Base-by-base conservation (phyloP, 257 asterid species). In the Solanum medicagineum region DNA sequence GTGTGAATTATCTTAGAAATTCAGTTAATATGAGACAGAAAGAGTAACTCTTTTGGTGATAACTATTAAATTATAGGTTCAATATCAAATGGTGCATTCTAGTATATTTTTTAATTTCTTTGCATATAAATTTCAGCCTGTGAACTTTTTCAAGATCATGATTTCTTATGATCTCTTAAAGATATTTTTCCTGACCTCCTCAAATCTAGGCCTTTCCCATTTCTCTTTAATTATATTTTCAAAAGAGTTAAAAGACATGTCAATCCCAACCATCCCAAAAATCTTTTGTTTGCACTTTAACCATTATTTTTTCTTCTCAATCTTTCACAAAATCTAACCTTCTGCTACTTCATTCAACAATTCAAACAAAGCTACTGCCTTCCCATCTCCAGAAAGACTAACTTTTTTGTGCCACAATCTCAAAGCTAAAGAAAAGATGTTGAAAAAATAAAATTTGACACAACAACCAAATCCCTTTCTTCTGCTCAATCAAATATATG, bases 381-480 rank as follows among this genome's bases (percentile, higher is more conserved):
- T 79, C 26, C 26, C 8, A 44, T 87, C 60, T 40, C 81, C 49
- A 60, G 70, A 86, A 26, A 86, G 45, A 66, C 85, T 4, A 24
- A 6, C 1, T 51, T 51, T 75, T 49, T 49, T 49, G 44, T 77
- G 24, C 88, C 86, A 59, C 82, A 57, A 26, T 77, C 86, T 84
- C 85, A 87, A 89, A 86, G 87, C 42, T 85, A 80, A 63, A 70
- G 54, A 77, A 84, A 83, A 85, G 68, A 36, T 82, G 20, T 84
- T 3, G 84, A 45, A 89, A 86, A 69, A 51, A 73, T 55, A 86
- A 7, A 44, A 86, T 87, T 6, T 85, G 73, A 71, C 80, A 75
- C 86, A 82, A 86, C 90, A 60, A 87, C 83, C 89, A 80, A 87
- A 45, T 86, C 86, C 55, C 49, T 44, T 77, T 51, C 63, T 77